Evolutionary conservation across 495 filamentous ascomycete species (phyloP), one percentile per base, ranked within the genome.

Genomic region (Pyrenopolyporus hunteri): DNA sequence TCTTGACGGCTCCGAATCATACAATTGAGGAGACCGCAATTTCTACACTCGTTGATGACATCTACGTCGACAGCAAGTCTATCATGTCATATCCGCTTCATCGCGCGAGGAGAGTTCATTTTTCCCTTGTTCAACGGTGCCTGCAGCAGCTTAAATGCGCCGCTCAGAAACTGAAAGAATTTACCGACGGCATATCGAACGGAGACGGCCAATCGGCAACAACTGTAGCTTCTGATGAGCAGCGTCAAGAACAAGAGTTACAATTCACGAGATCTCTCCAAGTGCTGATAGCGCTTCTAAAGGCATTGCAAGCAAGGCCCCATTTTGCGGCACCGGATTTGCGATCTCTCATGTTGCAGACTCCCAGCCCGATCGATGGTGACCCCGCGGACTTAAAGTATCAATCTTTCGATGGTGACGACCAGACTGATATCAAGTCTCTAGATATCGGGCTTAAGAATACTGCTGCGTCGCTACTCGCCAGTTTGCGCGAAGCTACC

Each of bases 81-180:
- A 81, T 82, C 16, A 45, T 72, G 29, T 68, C 72, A 0, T 73
- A 82, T 39, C 68, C 76, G 6, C 74, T 75, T 14, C 70, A 76
- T n/a, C 74, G 75, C 14, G 75, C 76, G 20, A 71, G 75, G 17
- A 74, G 69, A 64, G 88, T 93, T n/a, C 92, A 97, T 71, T 78
- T 93, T 52, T 79, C 82, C 7, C 78, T 97, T 9, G 90, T 91
- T 13, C 80, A 89, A 59, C 85, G 90, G 42, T 96, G 92, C 64
- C 81, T 95, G 8, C 73, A 80, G 11, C 89, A 94, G 67, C 79
- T 97, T 6, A 87, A 84, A 29, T 76, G 79, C 1, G 86, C 89
- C n/a, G 89, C 89, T 8, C 71, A 77, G 11, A 82, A 76, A 37
- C 59, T 93, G 60, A 88, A 82, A 56, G 49, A 69, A 3, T 78